A percentile compares a stretch with the other conserved stretches of the same genome.
Evolutionary conservation across 2,329 filamentous ascomycete genomes (phyloP).

Genomic region (Fusarium transvaalense): DNA sequence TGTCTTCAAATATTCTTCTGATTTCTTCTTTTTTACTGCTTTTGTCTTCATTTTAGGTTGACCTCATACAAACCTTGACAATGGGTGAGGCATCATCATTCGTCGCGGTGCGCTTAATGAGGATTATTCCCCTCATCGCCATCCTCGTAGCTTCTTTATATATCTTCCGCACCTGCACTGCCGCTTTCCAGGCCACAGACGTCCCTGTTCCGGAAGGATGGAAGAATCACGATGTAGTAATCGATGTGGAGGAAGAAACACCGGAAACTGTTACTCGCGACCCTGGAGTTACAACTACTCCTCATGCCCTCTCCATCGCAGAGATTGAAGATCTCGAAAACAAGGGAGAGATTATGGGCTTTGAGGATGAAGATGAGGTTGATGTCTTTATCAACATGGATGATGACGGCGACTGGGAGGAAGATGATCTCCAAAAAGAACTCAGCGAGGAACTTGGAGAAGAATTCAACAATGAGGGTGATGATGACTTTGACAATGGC

Average conservation of each 20-base stretch:
- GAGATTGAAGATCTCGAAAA: constrained; percentile 13
- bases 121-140: constrained; percentile 1
- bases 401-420: not conserved
- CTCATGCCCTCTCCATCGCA: not conserved
- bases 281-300: not conserved
- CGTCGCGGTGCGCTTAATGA: constrained; percentile 1
- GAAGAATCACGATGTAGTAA: constrained; percentile 2
- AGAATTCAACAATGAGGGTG: not conserved
- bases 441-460: not conserved
- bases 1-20: not conserved
- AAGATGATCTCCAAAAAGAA: not conserved
- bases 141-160: constrained; percentile 5
- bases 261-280: not conserved
- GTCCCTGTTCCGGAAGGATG: not conserved
- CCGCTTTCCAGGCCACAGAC: not conserved
- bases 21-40: not conserved
- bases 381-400: not conserved
- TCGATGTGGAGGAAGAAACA: not conserved
- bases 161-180: not conserved
- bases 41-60: not conserved
- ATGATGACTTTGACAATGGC: not conserved
- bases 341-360: constrained; percentile 8
- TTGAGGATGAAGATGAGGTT: constrained; percentile 1
- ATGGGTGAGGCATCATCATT: constrained; percentile 13
- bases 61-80: not conserved